Evolutionary conservation across 768 basidiomycete genomes (phyloP), one percentile per base, ranked within the genome.

Genomic region (Tylopilus subfusipes): DNA sequence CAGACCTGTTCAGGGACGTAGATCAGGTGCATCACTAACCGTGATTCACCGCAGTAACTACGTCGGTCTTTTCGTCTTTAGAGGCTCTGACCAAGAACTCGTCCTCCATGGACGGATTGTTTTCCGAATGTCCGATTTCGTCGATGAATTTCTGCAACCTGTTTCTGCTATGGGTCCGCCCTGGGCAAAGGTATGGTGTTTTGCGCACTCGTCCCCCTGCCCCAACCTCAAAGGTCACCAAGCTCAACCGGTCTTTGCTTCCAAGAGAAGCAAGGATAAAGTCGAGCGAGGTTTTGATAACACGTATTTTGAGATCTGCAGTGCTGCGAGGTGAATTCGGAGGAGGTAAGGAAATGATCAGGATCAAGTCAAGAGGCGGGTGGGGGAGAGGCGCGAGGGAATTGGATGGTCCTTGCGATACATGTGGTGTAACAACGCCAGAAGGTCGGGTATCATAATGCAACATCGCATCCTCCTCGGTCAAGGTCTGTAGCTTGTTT

Each of bases 11-110:
- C 19, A 45, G 25, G 18, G 18, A 21, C 3, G 50, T 33, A 42
- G 25, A 34, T 10, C n/a, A 40, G 18, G 16, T 30, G 9, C 14
- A 39, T 42, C 29, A 55, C 75, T 47, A 50, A 86, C 91, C 93
- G 63, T 96, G 88, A 68, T 99, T 99, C 53, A 98, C 92, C n/a
- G 95, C 97, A 12, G 95, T 96, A 22, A 98, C 93, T 18, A 99
- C 96, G 69, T 97, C 96, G 25, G 92, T 92, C 73, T 94, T 91
- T 72, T 98, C 95, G 18, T 98, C 95, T 66, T 87, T 87, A 54
- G 83, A 83, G 14, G 84, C 84, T 55, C 84, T 77, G 19, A 91
- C 83, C 68, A 87, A 70, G 59, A 82, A 82, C 55, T 81, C 79
- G 59, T 85, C 84, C 55, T 85, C 86, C 42, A 78, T 73, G 56